Percentiles rank a stretch among this genome's conserved stretches.
These are phyloP conservation scores for Diaporthe citriasiana DNA, from an alignment of 2,329 filamentous ascomycete genomes.

Conservation along the genomic window DNA sequence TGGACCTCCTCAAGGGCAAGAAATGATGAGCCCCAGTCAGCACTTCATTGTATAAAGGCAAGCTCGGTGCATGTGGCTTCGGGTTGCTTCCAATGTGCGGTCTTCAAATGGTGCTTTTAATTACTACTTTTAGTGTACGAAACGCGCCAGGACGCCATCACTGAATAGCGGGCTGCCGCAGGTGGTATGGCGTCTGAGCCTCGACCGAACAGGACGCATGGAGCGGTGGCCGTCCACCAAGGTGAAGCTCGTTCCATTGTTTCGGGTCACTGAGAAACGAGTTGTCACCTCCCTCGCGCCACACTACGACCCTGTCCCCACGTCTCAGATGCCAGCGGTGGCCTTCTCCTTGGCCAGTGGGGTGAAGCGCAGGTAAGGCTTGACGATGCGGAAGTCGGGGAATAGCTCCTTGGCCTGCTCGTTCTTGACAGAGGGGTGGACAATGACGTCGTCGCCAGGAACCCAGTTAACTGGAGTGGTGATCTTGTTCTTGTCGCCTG, in stretches of 20 bases:
- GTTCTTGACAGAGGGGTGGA: constrained; percentile 85
- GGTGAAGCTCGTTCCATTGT: not conserved
- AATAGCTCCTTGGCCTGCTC: constrained; percentile 91
- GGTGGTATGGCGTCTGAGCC: not conserved
- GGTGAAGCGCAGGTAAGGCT: constrained; percentile 83
- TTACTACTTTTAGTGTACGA: constrained; percentile 1
- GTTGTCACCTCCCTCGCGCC: not conserved
- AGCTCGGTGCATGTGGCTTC: not conserved
- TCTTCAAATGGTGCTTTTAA: constrained; percentile 15
- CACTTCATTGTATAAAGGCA: not conserved
- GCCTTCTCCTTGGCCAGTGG: constrained; percentile 70
- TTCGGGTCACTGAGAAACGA: not conserved
- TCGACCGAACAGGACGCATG: no score
- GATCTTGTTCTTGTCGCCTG: constrained; percentile 88
- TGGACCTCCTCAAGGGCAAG: not conserved
- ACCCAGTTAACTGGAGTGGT: constrained; percentile 94
- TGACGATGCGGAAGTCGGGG: constrained; percentile 78
- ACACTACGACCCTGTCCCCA: not conserved
- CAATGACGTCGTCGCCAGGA: constrained; percentile 91
- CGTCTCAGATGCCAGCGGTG: constrained; percentile 50
- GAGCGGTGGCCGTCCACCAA: not conserved
- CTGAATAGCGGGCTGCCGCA: not conserved
- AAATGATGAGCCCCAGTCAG: not conserved
- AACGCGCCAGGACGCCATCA: not conserved
- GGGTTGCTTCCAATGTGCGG: no score